phyloP scores from a whole-genome alignment of 2,329 filamentous ascomycete species.

The Aspergillus eucalypticola region DNA sequence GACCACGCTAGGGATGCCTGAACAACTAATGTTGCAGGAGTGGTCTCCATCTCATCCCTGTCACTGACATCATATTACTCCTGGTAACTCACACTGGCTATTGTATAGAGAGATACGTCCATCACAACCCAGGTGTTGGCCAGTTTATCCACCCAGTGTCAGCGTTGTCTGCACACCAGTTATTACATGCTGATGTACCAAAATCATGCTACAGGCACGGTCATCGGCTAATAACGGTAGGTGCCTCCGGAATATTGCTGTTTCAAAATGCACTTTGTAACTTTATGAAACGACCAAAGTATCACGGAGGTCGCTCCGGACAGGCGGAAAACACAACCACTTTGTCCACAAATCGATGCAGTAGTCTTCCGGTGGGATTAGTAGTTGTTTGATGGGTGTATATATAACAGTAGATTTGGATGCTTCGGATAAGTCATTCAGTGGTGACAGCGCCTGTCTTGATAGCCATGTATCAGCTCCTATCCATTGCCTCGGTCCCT shows the following conservation, averaged over 20 bases:
- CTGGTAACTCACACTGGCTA: background rate
- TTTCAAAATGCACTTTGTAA: background rate
- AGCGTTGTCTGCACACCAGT: background rate
- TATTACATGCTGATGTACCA: background rate
- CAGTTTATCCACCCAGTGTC: background rate
- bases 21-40: background rate
- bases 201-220: no score
- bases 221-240: background rate
- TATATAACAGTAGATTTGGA: background rate
- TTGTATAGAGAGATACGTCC: background rate
- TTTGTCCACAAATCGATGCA: background rate
- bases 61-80: background rate
- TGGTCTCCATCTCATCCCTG: background rate
- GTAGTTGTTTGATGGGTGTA: background rate
- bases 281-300: conserved; percentile 1
- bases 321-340: background rate
- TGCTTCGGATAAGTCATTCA: background rate
- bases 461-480: conserved; percentile 13
- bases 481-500: conserved; percentile 7
- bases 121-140: background rate
- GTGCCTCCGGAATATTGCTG: conserved; percentile 7
- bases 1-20: background rate
- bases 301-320: conserved; percentile 2
- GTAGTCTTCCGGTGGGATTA: background rate
- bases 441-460: background rate